Evolutionary conservation across 345 rosid species (phyloP).

Genomic region (Bretschneidera sinensis): DNA sequence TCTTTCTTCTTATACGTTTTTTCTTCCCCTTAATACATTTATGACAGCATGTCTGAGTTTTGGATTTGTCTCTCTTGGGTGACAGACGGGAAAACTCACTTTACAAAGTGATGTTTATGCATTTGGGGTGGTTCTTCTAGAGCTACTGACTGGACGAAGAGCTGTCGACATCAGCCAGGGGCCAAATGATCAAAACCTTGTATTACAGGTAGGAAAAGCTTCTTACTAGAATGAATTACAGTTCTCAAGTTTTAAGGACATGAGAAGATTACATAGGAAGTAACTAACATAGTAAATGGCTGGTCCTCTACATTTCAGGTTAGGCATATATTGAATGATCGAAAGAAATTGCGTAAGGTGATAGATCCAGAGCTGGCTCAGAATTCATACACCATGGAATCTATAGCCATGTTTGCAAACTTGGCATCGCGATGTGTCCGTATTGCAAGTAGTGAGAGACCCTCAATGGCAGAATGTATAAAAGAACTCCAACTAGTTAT

Average conservation of each 20-base stretch:
- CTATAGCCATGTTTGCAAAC: constrained; percentile 83
- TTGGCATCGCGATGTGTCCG: constrained; percentile 94
- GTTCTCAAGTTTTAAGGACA: constrained; percentile 14
- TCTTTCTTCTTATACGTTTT: too few relatives aligned
- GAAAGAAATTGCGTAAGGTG: constrained; percentile 71
- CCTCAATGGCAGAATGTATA: constrained; percentile 74
- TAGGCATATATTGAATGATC: constrained; percentile 65
- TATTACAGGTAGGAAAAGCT: constrained; percentile 59
- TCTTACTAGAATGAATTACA: constrained; percentile 3
- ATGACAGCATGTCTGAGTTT: constrained; percentile 6
- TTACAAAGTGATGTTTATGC: constrained; percentile 96
- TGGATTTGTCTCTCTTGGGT: constrained; percentile 9
- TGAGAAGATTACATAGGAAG: constrained; percentile 1
- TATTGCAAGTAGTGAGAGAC: constrained; percentile 76
- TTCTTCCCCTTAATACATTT: not conserved
- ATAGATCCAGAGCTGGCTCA: constrained; percentile 78
- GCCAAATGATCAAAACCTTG: constrained; percentile 84
- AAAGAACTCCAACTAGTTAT: constrained; percentile 76
- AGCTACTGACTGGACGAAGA: constrained; percentile 92
- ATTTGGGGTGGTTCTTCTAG: constrained; percentile 93
- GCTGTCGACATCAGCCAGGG: constrained; percentile 90
- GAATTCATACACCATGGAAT: constrained; percentile 70
- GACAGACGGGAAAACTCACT: constrained; percentile 94
- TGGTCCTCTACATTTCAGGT: constrained; percentile 50
- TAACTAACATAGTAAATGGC: constrained; percentile 12